Evolutionary conservation across 2,329 filamentous ascomycete species (phyloP).

Genomic region (Davidsoniella neocaledoniae): DNA sequence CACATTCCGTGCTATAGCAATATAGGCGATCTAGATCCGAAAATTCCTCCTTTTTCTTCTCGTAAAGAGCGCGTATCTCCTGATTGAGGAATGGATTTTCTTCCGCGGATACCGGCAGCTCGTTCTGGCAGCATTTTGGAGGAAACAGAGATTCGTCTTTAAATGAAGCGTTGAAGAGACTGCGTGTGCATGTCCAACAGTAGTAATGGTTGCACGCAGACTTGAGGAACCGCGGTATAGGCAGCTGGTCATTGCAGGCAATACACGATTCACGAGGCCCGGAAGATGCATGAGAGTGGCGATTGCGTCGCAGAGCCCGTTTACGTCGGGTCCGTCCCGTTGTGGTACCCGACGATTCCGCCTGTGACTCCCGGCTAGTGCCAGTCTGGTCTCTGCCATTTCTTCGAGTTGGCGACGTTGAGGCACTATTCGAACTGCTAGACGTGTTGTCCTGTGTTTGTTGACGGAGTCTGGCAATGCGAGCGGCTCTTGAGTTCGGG

Average conservation of each 20-base stretch:
- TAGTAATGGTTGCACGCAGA: conserved; percentile 30
- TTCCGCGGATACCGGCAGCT: conserved; percentile 23
- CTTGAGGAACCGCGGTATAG: neutral
- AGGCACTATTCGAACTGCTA: too few relatives aligned
- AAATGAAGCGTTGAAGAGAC: conserved; percentile 27
- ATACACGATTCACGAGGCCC: neutral
- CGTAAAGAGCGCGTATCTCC: too few relatives aligned
- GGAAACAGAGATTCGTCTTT: conserved; percentile 36
- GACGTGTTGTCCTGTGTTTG: too few relatives aligned
- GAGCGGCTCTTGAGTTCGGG: too few relatives aligned
- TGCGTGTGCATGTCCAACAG: conserved; percentile 30
- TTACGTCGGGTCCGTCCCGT: neutral
- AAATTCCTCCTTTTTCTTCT: too few relatives aligned
- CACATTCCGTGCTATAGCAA: conserved; percentile 27
- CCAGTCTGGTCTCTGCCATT: too few relatives aligned
- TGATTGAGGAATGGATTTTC: conserved; percentile 20
- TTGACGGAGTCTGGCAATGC: too few relatives aligned
- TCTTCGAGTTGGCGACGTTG: too few relatives aligned
- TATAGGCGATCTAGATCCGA: conserved; percentile 27
- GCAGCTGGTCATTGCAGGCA: neutral
- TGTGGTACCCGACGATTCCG: too few relatives aligned
- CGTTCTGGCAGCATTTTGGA: conserved; percentile 32
- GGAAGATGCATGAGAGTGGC: too few relatives aligned
- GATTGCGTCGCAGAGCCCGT: too few relatives aligned
- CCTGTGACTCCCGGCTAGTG: too few relatives aligned